Conservation (phyloP, 805 yeast genomes). For the Torulaspora delbrueckii region DNA sequence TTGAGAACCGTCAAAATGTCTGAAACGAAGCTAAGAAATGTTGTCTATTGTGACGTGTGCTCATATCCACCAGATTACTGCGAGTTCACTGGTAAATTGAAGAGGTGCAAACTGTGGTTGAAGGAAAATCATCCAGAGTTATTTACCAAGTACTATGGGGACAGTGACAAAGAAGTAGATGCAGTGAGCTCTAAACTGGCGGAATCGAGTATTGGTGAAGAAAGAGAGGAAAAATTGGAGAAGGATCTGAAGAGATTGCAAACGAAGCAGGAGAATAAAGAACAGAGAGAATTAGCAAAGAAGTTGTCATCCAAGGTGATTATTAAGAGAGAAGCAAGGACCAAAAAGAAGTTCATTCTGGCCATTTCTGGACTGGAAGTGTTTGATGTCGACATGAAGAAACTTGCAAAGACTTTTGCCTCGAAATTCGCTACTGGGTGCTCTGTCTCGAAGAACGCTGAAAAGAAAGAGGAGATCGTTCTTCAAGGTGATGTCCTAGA, state of each 20-base stretch:
- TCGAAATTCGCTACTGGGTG: conserved; percentile 96
- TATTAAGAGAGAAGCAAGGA: conserved; percentile 83
- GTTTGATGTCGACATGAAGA: conserved; percentile 83
- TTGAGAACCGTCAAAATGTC: not conserved
- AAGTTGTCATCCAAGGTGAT: conserved; percentile 74
- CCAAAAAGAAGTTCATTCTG: conserved; percentile 81
- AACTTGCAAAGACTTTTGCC: conserved; percentile 85
- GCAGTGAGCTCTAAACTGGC: conserved; percentile 37
- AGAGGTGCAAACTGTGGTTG: conserved; percentile 83
- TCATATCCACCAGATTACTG: conserved; percentile 87
- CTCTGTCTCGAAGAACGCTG: conserved; percentile 81
- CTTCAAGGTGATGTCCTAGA: conserved; percentile 95
- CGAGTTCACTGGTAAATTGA: conserved; percentile 79
- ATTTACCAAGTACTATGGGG: conserved; percentile 53
- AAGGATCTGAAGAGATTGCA: conserved; percentile 81
- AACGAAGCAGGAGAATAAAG: conserved; percentile 77
- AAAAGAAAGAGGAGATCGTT: conserved; percentile 85
- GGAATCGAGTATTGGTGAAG: conserved; percentile 58
- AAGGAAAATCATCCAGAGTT: conserved; percentile 52
- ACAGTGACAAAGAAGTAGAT: conserved; percentile 45
- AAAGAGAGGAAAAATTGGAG: conserved; percentile 76
- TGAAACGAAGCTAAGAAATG: conserved; percentile 34
- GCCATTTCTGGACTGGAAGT: conserved; percentile 86
- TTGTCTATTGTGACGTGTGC: conserved; percentile 73
- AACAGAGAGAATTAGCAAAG: conserved; percentile 76